Evolutionary conservation across 2,329 filamentous ascomycete species (phyloP).

Genomic region (Pseudopithomyces maydicus): DNA sequence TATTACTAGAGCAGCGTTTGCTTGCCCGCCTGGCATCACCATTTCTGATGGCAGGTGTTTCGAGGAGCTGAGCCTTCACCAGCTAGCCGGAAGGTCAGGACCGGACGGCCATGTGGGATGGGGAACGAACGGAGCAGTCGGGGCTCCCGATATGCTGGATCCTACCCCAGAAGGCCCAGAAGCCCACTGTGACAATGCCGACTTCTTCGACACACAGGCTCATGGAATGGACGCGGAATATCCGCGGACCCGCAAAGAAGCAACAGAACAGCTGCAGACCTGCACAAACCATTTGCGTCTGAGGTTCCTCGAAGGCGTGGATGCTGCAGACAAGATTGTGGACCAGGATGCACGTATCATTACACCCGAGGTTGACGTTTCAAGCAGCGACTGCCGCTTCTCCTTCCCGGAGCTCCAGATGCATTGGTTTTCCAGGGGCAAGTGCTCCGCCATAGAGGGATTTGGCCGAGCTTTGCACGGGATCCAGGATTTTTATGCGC

Average conservation of each 20-base stretch:
- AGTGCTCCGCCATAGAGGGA: conserved; percentile 26
- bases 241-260: conserved; percentile 24
- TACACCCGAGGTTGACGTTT: conserved; percentile 21
- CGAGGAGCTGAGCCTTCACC: conserved; percentile 24
- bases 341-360: conserved; percentile 23
- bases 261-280: conserved; percentile 24
- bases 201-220: conserved; percentile 25
- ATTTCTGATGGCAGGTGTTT: conserved; percentile 29
- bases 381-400: conserved; percentile 23
- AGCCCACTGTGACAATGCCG: conserved; percentile 33
- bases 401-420: conserved; percentile 27
- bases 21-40: conserved; percentile 13
- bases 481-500: conserved; percentile 26
- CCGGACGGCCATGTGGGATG: conserved; percentile 21
- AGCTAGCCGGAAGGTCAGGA: conserved; percentile 26
- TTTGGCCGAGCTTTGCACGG: conserved; percentile 26
- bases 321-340: conserved; percentile 26
- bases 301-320: conserved; percentile 22
- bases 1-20: conserved; percentile 27
- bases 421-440: conserved; percentile 20
- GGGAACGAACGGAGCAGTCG: conserved; percentile 29
- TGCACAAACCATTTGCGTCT: conserved; percentile 25
- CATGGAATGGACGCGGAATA: conserved; percentile 19
- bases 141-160: conserved; percentile 30
- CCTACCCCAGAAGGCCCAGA: conserved; percentile 29